Percentiles rank a stretch among this genome's conserved stretches.
These are phyloP conservation scores for Ulota crispa DNA, from an alignment of 225 moss, liverwort and hornwort genomes.

Conservation along the genomic window DNA sequence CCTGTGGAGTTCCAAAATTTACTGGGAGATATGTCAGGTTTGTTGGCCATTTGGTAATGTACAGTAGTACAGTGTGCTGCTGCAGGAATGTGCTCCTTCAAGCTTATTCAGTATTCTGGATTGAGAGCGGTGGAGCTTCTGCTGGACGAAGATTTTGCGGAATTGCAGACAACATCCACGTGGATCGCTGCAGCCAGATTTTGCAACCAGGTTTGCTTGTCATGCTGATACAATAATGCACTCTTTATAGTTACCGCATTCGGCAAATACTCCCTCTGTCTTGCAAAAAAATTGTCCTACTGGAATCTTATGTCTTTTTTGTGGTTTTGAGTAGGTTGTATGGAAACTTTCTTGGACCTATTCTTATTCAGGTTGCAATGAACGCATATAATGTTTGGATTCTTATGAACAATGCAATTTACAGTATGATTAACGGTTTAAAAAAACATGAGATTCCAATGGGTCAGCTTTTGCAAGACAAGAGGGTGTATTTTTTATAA, in stretches of 20 bases:
- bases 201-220: not conserved
- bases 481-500: not conserved
- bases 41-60: not conserved
- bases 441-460: no score
- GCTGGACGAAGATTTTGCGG: constrained; percentile 59
- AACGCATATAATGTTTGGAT: no score
- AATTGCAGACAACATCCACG: constrained; percentile 73
- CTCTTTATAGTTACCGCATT: not conserved
- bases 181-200: constrained; percentile 64
- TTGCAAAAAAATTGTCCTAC: no score
- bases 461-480: no score
- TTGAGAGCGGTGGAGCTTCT: constrained; percentile 33
- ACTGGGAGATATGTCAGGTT: not conserved
- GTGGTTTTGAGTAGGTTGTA: no score
- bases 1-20: not conserved
- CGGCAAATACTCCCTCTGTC: no score
- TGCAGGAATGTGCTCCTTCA: not conserved
- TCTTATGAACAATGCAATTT: no score
- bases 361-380: no score
- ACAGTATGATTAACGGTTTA: no score
- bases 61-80: not conserved
- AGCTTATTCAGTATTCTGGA: not conserved
- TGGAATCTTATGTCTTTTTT: no score
- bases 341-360: no score
- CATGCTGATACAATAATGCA: not conserved